A percentile compares a stretch with the other conserved stretches of the same genome.
phyloP scores from a whole-genome alignment of 768 basidiomycete genomes.

The Tylopilus intermedius region DNA sequence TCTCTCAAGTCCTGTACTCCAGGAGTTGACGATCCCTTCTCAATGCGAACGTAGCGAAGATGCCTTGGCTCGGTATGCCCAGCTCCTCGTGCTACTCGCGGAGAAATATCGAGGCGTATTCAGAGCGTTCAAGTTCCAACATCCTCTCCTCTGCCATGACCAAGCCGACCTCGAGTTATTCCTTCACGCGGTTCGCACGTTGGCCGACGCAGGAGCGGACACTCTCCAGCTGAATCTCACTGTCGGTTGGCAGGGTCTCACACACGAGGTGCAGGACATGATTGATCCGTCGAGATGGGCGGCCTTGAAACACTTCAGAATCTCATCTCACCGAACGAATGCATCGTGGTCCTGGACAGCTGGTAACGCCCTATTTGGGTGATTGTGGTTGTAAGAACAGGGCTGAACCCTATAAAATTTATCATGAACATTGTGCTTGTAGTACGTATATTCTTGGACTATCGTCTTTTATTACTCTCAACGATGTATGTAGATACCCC shows the following conservation, averaged over 20 bases:
- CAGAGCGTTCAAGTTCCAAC: slow-evolving; percentile 16
- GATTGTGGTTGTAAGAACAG: not conserved
- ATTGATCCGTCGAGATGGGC: slow-evolving; percentile 20
- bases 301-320: slow-evolving; percentile 11
- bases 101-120: slow-evolving; percentile 21
- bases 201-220: slow-evolving; percentile 12
- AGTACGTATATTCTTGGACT: not conserved
- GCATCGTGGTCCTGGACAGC: slow-evolving; percentile 14
- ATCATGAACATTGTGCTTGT: not conserved
- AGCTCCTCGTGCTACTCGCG: slow-evolving; percentile 20
- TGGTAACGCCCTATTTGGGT: slow-evolving; percentile 4
- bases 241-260: slow-evolving; percentile 15
- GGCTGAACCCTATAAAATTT: not conserved
- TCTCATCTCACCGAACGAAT: slow-evolving; percentile 9
- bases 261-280: slow-evolving; percentile 18
- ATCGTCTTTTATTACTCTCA: not conserved
- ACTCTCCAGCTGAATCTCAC: slow-evolving; percentile 15
- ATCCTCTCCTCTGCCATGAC: slow-evolving; percentile 15
- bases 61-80: slow-evolving; percentile 8
- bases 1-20: slow-evolving; percentile 16
- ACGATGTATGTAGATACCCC: not conserved
- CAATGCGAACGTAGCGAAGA: slow-evolving; percentile 14
- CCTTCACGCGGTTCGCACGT: slow-evolving; percentile 14
- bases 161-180: slow-evolving; percentile 14
- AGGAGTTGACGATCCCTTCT: slow-evolving; percentile 15